Percentiles rank a stretch among this genome's conserved stretches.
These are phyloP conservation scores for Bacterosira constricta DNA, from an alignment of 108 stramenopile genomes.

Conservation along the genomic window DNA sequence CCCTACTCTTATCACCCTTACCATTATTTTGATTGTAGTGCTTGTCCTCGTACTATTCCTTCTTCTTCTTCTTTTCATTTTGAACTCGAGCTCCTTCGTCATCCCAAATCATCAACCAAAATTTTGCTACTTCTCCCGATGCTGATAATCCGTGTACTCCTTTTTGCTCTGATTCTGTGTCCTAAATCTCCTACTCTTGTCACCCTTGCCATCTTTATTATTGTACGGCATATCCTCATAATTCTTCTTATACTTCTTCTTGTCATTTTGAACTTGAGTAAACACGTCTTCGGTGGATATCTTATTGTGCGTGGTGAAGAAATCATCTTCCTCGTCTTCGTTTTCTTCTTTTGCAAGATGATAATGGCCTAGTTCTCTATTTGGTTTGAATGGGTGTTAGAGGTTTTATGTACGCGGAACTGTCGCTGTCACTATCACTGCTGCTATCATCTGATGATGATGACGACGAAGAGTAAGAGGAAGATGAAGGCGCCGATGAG, in stretches of 20 bases:
- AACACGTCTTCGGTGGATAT: conserved; percentile 37
- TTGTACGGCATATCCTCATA: background rate
- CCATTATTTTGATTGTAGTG: background rate
- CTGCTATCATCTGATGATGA: conserved; percentile 4
- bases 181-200: conserved; percentile 41
- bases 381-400: no score
- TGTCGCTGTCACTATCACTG: conserved; percentile 10
- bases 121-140: conserved; percentile 34
- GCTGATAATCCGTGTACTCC: conserved; percentile 26
- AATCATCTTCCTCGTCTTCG: conserved; percentile 18
- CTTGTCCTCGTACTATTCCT: no score
- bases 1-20: conserved; percentile 33
- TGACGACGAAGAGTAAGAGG: conserved; percentile 31
- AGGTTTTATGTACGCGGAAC: no score
- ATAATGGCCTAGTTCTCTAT: no score
- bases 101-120: conserved; percentile 36
- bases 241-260: conserved; percentile 1
- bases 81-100: conserved; percentile 29
- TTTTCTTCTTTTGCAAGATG: conserved; percentile 5
- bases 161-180: conserved; percentile 38
- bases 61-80: conserved; percentile 13
- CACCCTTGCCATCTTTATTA: background rate
- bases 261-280: conserved; percentile 23
- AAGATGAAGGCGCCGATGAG: conserved; percentile 24
- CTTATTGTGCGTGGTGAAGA: conserved; percentile 28